Conservation (phyloP, 441 rosid genomes). For the Populus hybrid region DNA sequence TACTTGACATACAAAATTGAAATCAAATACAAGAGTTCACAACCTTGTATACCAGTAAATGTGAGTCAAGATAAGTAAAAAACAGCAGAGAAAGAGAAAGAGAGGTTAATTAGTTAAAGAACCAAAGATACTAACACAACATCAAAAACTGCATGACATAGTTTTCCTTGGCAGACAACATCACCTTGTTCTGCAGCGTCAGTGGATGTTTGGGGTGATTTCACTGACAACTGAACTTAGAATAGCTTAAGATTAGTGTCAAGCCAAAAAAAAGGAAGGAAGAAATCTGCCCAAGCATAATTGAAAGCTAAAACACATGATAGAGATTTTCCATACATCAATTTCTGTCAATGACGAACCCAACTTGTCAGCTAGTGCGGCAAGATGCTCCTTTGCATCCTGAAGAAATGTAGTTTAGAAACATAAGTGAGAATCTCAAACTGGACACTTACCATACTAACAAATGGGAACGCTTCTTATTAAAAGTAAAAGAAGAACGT, state of each 20-base stretch:
- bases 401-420: conserved; percentile 37
- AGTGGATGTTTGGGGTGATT: conserved; percentile 56
- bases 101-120: conserved; percentile 25
- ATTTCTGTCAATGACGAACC: conserved; percentile 87
- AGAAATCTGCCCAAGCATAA: conserved; percentile 6
- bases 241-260: conserved; percentile 30
- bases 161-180: conserved; percentile 52
- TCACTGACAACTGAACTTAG: conserved; percentile 69
- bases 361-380: conserved; percentile 90
- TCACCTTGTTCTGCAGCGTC: conserved; percentile 96
- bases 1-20: neutral
- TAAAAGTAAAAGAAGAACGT: neutral
- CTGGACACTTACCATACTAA: neutral
- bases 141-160: conserved; percentile 54
- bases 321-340: conserved; percentile 49
- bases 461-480: neutral
- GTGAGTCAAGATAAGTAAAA: neutral
- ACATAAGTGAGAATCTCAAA: conserved; percentile 3
- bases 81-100: neutral
- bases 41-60: no score
- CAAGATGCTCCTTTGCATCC: conserved; percentile 98
- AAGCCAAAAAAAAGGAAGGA: conserved; percentile 12
- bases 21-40: neutral
- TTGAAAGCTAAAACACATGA: conserved; percentile 20
- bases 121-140: conserved; percentile 48